Conservation (phyloP, 2,329 filamentous ascomycete species). For the Fusarium staphyleae region DNA sequence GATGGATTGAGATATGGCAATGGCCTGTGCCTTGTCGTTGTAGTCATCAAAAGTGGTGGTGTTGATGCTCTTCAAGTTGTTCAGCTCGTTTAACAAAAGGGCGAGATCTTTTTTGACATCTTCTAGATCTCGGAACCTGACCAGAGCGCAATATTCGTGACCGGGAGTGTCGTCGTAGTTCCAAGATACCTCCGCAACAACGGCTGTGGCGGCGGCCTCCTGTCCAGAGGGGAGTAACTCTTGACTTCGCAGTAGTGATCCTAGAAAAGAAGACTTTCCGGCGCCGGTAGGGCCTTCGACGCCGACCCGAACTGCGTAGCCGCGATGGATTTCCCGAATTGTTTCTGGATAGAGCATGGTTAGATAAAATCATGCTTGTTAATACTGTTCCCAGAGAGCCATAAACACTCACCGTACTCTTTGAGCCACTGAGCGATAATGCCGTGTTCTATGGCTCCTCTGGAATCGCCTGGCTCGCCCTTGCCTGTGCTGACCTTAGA, state of each 20-base stretch:
- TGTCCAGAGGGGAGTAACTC: constrained; percentile 44
- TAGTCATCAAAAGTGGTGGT: constrained; percentile 15
- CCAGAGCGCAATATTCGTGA: constrained; percentile 29
- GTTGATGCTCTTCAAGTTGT: neutral
- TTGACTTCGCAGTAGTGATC: neutral
- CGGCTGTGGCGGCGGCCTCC: constrained; percentile 42
- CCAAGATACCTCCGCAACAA: constrained; percentile 37
- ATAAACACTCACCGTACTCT: neutral
- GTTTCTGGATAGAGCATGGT: neutral
- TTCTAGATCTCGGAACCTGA: constrained; percentile 28
- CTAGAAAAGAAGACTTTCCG: constrained; percentile 22
- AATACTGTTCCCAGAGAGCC: neutral
- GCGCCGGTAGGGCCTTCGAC: constrained; percentile 30
- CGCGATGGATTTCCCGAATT: neutral
- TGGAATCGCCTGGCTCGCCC: neutral
- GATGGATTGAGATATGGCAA: neutral
- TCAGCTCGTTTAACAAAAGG: constrained; percentile 26
- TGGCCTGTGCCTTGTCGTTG: neutral
- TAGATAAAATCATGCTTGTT: neutral
- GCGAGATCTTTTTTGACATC: constrained; percentile 27
- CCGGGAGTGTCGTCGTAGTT: constrained; percentile 33
- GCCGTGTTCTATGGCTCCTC: neutral
- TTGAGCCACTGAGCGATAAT: constrained; percentile 8
- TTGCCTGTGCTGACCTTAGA: neutral
- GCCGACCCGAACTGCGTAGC: constrained; percentile 6